Base-by-base conservation (phyloP, 768 basidiomycete genomes). In the Fomitopsis pulvina region DNA sequence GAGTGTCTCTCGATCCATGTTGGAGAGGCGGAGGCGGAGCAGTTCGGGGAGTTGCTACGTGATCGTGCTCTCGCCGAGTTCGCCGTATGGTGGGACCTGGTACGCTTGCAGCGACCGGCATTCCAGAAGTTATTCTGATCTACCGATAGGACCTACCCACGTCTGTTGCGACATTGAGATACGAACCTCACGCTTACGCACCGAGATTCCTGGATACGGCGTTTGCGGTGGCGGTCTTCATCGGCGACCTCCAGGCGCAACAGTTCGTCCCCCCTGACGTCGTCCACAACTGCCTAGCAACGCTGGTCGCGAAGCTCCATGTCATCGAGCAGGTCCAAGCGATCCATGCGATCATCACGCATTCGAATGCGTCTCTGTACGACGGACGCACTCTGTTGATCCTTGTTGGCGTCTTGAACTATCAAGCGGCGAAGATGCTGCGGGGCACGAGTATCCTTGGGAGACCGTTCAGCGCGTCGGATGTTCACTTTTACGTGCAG, bases 261-360 rank as follows among this genome's bases (percentile, higher is more conserved):
- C 12, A 18, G 0, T 39, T 53, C 3, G 24, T 53, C 26, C 42
- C 45, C 26, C 12, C 37, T 3, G 24, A 20, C 6, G 46, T 43
- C 29, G 43, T 54, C 3, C 42, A 30, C 45, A 29, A 26, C 18
- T 55, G 51, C 27, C 44, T 58, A 21, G 11, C 30, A 21, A 22
- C 51, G 32, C 48, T 55, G 2, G 47, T 52, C 32, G 16, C 16
- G 11, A 25, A 49, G 10, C 50, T 47, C 52, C 6, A 11, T 6
- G 32, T 49, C 7, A 52, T 59, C 16, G 57, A 59, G 49, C 50
- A 59, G 25, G 41, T 59, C 6, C 48, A 53, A 20, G 57, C 51
- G 1, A 46, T 47, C 4, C 48, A 51, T 5, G 40, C 45, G 26
- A 51, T 59, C 16, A 6, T 56, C 3, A 45, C 45, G 9, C 53